Percentiles rank a stretch among this genome's conserved stretches.
These are phyloP conservation scores for Phytophthora boehmeriae DNA, from an alignment of 352 stramenopile genomes.

Conservation along the genomic window DNA sequence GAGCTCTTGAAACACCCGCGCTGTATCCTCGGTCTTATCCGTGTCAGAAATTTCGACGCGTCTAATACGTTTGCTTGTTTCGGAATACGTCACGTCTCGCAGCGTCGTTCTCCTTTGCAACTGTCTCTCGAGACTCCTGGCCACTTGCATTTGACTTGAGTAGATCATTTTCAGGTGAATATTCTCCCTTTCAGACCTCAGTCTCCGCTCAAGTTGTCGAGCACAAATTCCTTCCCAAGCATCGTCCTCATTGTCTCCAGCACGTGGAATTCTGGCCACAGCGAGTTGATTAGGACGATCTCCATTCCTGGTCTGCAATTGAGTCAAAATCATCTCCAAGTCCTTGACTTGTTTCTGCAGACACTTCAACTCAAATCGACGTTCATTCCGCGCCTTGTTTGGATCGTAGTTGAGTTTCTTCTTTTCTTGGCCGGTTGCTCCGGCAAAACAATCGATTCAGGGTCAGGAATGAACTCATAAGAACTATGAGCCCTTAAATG, in stretches of 20 bases:
- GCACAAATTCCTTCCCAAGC: conserved; percentile 11
- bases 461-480: conserved; percentile 2
- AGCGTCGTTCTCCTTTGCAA: conserved; percentile 13
- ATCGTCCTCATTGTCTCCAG: not conserved
- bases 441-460: conserved; percentile 3
- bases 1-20: conserved; percentile 32
- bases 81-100: conserved; percentile 8
- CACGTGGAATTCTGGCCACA: not conserved
- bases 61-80: conserved; percentile 15
- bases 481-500: conserved; percentile 4
- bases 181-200: conserved; percentile 31
- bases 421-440: conserved; percentile 6
- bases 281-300: not conserved
- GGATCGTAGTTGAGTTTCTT: conserved; percentile 30
- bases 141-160: conserved; percentile 23
- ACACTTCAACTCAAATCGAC: conserved; percentile 13
- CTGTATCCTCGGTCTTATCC: conserved; percentile 10
- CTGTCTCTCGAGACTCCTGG: conserved; percentile 23
- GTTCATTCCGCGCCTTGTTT: conserved; percentile 32
- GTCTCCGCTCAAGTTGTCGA: conserved; percentile 17
- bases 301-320: conserved; percentile 7
- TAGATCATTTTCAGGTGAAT: conserved; percentile 29
- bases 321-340: conserved; percentile 19
- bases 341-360: conserved; percentile 16
- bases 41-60: conserved; percentile 19